Evolutionary conservation across 768 basidiomycete species (phyloP).

Genomic region (Pleurotus giganteus): DNA sequence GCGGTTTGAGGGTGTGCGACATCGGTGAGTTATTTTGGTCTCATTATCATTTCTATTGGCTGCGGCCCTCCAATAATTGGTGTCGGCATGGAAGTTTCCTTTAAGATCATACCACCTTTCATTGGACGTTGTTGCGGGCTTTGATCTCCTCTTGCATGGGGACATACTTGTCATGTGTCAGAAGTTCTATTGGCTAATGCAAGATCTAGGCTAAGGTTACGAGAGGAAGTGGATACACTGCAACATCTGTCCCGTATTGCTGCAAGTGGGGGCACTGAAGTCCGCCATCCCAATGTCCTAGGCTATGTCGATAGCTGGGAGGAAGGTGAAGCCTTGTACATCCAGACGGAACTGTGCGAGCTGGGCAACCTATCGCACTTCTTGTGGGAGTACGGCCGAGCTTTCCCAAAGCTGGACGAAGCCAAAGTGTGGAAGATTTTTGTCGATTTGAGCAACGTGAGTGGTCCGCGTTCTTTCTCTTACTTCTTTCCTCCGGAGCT

Average conservation of each 20-base stretch:
- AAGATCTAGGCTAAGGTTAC: slow-evolving; percentile 66
- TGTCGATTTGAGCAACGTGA: slow-evolving; percentile 84
- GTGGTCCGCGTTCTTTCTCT: slow-evolving; percentile 32
- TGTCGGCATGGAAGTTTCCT: slow-evolving; percentile 26
- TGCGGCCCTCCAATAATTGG: slow-evolving; percentile 15
- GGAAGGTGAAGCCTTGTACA: slow-evolving; percentile 81
- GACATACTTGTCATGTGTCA: too few relatives aligned
- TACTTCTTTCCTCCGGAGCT: slow-evolving; percentile 1
- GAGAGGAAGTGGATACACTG: slow-evolving; percentile 93
- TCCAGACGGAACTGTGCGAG: slow-evolving; percentile 93
- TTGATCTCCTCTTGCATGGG: slow-evolving; percentile 15
- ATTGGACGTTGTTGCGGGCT: slow-evolving; percentile 11
- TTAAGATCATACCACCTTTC: background rate
- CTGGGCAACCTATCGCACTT: slow-evolving; percentile 90
- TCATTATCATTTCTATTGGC: slow-evolving; percentile 5
- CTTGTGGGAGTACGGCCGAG: slow-evolving; percentile 86
- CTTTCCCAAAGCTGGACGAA: slow-evolving; percentile 85
- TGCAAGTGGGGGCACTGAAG: slow-evolving; percentile 28
- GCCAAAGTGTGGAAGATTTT: slow-evolving; percentile 95
- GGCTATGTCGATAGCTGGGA: slow-evolving; percentile 96
- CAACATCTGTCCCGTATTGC: slow-evolving; percentile 57
- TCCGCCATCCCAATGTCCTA: slow-evolving; percentile 77
- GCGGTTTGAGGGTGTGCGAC: slow-evolving; percentile 85
- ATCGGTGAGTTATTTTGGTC: slow-evolving; percentile 59
- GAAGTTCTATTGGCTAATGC: slow-evolving; percentile 13